Percentiles rank a stretch among this genome's conserved stretches.
Conservation (phyloP, 2,329 filamentous ascomycete genomes). For the Fusarium armeniacum region DNA sequence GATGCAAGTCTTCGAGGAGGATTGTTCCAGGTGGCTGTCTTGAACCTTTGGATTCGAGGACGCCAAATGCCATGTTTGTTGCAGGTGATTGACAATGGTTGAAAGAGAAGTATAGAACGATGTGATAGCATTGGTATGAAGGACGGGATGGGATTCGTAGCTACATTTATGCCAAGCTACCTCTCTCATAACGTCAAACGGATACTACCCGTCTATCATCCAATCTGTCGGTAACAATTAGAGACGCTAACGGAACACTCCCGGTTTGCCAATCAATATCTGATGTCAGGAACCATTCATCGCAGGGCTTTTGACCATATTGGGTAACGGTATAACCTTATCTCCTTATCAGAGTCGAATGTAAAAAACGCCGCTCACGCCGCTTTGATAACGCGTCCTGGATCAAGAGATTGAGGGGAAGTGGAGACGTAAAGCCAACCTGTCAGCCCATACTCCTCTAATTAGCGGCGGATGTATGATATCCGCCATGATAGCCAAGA, state of each 20-base stretch:
- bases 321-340: too few species aligned
- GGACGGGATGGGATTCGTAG: too few species aligned
- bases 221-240: too few species aligned
- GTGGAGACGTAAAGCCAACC: background rate
- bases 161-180: background rate
- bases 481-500: slow-evolving; percentile 5
- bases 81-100: background rate
- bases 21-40: background rate
- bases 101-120: too few species aligned
- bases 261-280: background rate
- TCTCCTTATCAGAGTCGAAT: background rate
- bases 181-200: too few species aligned
- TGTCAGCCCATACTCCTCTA: background rate
- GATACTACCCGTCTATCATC: too few species aligned
- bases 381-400: background rate
- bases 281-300: too few species aligned
- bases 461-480: slow-evolving; percentile 3
- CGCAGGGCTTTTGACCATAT: too few species aligned
- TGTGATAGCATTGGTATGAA: too few species aligned
- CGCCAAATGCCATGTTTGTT: slow-evolving; percentile 1
- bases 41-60: background rate
- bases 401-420: background rate
- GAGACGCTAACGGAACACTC: background rate
- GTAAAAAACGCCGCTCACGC: background rate
- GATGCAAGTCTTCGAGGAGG: slow-evolving; percentile 3